Evolutionary conservation across 441 rosid species (phyloP).

Genomic region (Gossypium gossypioides): DNA sequence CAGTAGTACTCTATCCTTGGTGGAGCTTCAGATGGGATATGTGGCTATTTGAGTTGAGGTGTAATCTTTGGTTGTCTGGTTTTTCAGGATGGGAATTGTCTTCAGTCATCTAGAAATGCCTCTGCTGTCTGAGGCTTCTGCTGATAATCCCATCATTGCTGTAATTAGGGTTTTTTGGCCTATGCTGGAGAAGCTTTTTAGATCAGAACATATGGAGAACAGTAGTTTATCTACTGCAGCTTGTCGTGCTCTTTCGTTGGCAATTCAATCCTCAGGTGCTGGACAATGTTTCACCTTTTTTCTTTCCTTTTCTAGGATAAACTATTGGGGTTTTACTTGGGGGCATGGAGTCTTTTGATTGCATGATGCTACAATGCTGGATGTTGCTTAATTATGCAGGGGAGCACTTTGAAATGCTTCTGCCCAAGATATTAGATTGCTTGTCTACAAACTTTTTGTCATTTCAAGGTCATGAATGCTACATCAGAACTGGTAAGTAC

Average conservation of each 20-base stretch:
- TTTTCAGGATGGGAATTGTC: constrained; percentile 80
- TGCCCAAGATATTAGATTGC: constrained; percentile 80
- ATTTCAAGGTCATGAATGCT: constrained; percentile 83
- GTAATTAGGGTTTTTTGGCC: constrained; percentile 83
- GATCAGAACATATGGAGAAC: constrained; percentile 81
- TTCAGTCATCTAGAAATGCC: constrained; percentile 61
- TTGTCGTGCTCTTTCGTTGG: constrained; percentile 83
- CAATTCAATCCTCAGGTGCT: constrained; percentile 84
- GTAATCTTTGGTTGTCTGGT: not conserved
- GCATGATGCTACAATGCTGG: constrained; percentile 4
- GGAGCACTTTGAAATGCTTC: constrained; percentile 65
- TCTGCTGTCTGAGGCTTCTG: constrained; percentile 37
- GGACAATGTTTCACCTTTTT: constrained; percentile 9
- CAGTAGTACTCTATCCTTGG: not conserved
- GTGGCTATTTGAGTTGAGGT: constrained; percentile 2
- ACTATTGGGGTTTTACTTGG: not conserved
- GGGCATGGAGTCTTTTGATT: constrained; percentile 12
- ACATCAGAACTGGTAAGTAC: constrained; percentile 71
- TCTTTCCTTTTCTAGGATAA: not conserved
- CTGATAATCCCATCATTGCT: constrained; percentile 59
- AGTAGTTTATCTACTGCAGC: constrained; percentile 73
- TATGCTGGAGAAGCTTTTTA: constrained; percentile 71
- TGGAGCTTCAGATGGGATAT: not conserved
- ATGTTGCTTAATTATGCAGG: constrained; percentile 46
- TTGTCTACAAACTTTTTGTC: constrained; percentile 73